Percentiles rank a stretch among this genome's conserved stretches.
These are phyloP conservation scores for Aspergillus clavatus DNA, from an alignment of 2,329 filamentous ascomycete genomes.

Conservation along the genomic window DNA sequence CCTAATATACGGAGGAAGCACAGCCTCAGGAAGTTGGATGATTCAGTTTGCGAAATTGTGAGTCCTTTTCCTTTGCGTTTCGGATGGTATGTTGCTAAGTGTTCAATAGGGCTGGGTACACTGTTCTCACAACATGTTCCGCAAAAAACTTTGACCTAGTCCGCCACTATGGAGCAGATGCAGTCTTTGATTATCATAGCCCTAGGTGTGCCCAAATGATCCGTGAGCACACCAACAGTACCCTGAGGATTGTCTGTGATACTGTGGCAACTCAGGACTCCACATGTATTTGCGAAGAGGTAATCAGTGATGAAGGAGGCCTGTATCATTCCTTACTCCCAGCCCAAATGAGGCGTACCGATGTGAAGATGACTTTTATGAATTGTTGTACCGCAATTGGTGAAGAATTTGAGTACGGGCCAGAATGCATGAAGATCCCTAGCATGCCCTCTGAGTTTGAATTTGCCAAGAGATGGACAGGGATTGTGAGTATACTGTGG, in stretches of 20 bases:
- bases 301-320: constrained; percentile 7
- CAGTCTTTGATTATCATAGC: constrained; percentile 11
- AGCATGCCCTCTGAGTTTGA: neutral
- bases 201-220: constrained; percentile 6
- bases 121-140: constrained; percentile 1
- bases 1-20: constrained; percentile 7
- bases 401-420: constrained; percentile 2
- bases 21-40: neutral
- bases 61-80: neutral
- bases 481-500: neutral
- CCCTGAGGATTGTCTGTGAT: constrained; percentile 9
- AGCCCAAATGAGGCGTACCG: neutral
- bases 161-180: constrained; percentile 5
- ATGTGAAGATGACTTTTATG: neutral
- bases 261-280: neutral
- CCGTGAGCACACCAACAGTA: constrained; percentile 4
- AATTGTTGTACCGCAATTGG: neutral
- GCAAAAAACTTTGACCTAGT: constrained; percentile 6
- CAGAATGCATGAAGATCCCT: constrained; percentile 1
- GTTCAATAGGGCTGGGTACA: neutral
- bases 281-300: constrained; percentile 6
- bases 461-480: neutral
- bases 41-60: constrained; percentile 7
- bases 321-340: constrained; percentile 4
- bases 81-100: neutral